Percentiles rank a stretch among this genome's conserved stretches.
Conservation (phyloP, 208 protist species). For the Trypanosoma vivax region DNA sequence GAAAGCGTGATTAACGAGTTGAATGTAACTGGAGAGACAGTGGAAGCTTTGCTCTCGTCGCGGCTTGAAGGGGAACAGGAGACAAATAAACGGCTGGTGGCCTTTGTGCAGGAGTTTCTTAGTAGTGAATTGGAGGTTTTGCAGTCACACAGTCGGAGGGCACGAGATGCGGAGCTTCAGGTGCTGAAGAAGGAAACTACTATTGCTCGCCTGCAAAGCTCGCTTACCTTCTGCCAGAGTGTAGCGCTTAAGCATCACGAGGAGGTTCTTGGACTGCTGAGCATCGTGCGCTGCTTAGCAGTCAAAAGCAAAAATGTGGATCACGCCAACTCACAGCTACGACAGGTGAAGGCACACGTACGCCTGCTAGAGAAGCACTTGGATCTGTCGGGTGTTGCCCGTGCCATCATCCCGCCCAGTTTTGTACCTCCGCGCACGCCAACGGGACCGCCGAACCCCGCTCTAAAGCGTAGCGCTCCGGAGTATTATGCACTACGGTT, state of each 20-base stretch:
- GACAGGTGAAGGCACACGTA: slow-evolving; percentile 46
- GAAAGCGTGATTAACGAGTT: slow-evolving; percentile 2
- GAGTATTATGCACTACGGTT: slow-evolving; percentile 71
- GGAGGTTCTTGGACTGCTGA: slow-evolving; percentile 58
- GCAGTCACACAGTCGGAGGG: slow-evolving; percentile 18
- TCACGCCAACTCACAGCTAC: slow-evolving; percentile 26
- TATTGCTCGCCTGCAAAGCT: slow-evolving; percentile 43
- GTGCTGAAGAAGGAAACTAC: slow-evolving; percentile 31
- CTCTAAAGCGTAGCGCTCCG: slow-evolving; percentile 28
- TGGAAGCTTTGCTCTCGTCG: slow-evolving; percentile 16
- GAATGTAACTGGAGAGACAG: not conserved
- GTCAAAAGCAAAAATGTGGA: slow-evolving; percentile 37
- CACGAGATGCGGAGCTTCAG: slow-evolving; percentile 39
- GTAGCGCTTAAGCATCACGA: slow-evolving; percentile 30
- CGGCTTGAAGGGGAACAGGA: slow-evolving; percentile 30
- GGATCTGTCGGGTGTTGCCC: slow-evolving; percentile 48
- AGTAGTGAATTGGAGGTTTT: slow-evolving; percentile 21
- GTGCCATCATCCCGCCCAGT: slow-evolving; percentile 27
- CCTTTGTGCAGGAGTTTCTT: slow-evolving; percentile 34
- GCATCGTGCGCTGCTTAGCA: slow-evolving; percentile 52
- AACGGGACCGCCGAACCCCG: slow-evolving; percentile 8
- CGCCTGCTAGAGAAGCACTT: slow-evolving; percentile 61
- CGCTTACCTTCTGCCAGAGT: slow-evolving; percentile 36
- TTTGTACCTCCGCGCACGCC: slow-evolving; percentile 15
- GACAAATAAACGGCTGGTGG: slow-evolving; percentile 32